These are phyloP conservation scores for Sporothrix globosa DNA, from an alignment of 2,329 filamentous ascomycete species.

Conservation along the genomic window DNA sequence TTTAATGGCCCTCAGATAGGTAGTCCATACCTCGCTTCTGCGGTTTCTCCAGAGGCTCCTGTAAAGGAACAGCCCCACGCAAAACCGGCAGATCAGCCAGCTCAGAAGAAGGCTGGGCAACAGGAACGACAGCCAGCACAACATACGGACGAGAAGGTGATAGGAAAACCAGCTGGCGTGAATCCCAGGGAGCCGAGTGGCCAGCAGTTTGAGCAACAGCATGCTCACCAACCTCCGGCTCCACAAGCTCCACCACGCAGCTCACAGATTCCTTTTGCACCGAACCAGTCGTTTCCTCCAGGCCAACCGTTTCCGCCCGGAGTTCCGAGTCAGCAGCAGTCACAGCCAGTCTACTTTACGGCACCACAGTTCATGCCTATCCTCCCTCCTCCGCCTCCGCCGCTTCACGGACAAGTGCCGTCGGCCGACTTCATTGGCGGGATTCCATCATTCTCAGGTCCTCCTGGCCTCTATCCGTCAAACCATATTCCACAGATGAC, in stretches of 20 bases:
- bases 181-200: neutral
- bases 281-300: conserved; percentile 10
- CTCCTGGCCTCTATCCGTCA: neutral
- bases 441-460: neutral
- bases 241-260: neutral
- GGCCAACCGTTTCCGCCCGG: conserved; percentile 25
- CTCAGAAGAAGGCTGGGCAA: neutral
- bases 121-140: neutral
- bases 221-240: neutral
- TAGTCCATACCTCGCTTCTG: neutral
- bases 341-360: conserved; percentile 1
- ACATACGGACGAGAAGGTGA: neutral
- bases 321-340: neutral
- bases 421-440: neutral
- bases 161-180: neutral
- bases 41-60: neutral
- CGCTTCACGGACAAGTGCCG: conserved; percentile 7
- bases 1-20: neutral
- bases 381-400: conserved; percentile 32
- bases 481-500: neutral
- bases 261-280: conserved; percentile 10
- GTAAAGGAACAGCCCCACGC: neutral
- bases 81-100: neutral
- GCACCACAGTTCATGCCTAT: conserved; percentile 13
- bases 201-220: neutral